Conservation (phyloP, 805 yeast species). For the Nakazawaea anatomiae region DNA sequence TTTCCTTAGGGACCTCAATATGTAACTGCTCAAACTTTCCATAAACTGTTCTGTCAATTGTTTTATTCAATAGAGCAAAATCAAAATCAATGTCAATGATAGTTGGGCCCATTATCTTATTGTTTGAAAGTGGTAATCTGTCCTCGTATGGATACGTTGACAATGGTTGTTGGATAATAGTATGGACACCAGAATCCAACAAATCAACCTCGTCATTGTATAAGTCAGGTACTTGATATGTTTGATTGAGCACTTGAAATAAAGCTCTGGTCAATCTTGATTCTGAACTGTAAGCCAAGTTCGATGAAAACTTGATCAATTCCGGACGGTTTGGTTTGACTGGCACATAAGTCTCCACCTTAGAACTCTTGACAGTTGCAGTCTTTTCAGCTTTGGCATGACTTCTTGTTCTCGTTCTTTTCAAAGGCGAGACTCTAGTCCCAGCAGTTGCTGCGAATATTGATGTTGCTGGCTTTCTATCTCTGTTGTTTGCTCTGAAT, state of each 20-base stretch:
- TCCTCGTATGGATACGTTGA: conserved; percentile 5
- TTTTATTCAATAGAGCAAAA: conserved; percentile 4
- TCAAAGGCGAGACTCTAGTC: background rate
- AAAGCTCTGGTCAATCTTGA: conserved; percentile 8
- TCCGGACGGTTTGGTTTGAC: conserved; percentile 5
- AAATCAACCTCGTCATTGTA: conserved; percentile 1
- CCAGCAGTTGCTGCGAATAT: conserved; percentile 1
- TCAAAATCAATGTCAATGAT: conserved; percentile 9
- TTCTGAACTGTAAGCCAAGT: conserved; percentile 7
- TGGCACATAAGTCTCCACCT: background rate
- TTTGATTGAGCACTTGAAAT: background rate
- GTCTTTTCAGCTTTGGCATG: background rate
- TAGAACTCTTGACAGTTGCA: background rate
- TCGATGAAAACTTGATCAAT: conserved; percentile 6
- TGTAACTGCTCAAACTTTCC: conserved; percentile 10
- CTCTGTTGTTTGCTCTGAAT: background rate
- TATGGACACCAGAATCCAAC: background rate
- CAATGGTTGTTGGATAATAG: conserved; percentile 1
- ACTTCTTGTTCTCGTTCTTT: background rate
- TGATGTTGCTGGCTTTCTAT: background rate
- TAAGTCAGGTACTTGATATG: conserved; percentile 9
- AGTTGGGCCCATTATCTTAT: conserved; percentile 4
- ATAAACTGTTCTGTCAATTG: conserved; percentile 10
- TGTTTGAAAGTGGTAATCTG: background rate
- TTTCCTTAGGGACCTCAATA: conserved; percentile 6